Evolutionary conservation across 1,284 basidiomycete genomes (phyloP).

Genomic region (Ustilago tritici): DNA sequence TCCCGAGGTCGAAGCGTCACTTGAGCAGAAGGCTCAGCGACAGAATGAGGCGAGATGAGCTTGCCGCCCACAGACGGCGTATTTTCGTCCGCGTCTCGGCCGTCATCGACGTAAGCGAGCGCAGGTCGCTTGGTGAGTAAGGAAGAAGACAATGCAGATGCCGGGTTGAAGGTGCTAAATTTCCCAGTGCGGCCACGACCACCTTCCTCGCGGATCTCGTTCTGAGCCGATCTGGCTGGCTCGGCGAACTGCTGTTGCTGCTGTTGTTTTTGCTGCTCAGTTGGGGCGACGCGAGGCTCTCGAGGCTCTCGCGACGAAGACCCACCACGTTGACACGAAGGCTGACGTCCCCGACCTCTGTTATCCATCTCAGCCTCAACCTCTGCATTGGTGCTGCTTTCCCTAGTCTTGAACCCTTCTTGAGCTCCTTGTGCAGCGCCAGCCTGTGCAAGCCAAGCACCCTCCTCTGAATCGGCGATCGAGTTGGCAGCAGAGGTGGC

Average conservation of each 20-base stretch:
- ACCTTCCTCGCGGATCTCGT: slow-evolving; percentile 20
- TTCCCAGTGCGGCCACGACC: slow-evolving; percentile 29
- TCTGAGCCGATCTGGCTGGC: neutral
- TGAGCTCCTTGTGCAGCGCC: neutral
- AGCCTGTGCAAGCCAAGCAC: slow-evolving; percentile 18
- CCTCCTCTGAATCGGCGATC: slow-evolving; percentile 45
- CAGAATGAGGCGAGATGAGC: slow-evolving; percentile 40
- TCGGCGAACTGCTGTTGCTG: slow-evolving; percentile 13
- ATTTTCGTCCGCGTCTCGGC: slow-evolving; percentile 41
- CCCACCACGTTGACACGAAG: slow-evolving; percentile 26
- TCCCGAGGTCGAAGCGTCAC: slow-evolving; percentile 52
- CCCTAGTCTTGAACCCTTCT: slow-evolving; percentile 19
- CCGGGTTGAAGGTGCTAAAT: slow-evolving; percentile 29
- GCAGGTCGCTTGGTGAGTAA: slow-evolving; percentile 43
- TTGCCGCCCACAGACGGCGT: slow-evolving; percentile 50
- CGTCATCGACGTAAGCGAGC: slow-evolving; percentile 44
- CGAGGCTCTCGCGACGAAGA: slow-evolving; percentile 33
- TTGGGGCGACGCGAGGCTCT: slow-evolving; percentile 17
- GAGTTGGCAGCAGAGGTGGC: slow-evolving; percentile 48
- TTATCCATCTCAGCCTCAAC: slow-evolving; percentile 40
- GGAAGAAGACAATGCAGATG: slow-evolving; percentile 39
- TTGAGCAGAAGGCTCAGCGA: slow-evolving; percentile 52
- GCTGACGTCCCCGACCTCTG: slow-evolving; percentile 40
- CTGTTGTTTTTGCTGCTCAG: neutral
- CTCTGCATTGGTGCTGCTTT: slow-evolving; percentile 34